phyloP scores from a whole-genome alignment of 176 grass and related monocot species.

The Phoenix dactylifera region DNA sequence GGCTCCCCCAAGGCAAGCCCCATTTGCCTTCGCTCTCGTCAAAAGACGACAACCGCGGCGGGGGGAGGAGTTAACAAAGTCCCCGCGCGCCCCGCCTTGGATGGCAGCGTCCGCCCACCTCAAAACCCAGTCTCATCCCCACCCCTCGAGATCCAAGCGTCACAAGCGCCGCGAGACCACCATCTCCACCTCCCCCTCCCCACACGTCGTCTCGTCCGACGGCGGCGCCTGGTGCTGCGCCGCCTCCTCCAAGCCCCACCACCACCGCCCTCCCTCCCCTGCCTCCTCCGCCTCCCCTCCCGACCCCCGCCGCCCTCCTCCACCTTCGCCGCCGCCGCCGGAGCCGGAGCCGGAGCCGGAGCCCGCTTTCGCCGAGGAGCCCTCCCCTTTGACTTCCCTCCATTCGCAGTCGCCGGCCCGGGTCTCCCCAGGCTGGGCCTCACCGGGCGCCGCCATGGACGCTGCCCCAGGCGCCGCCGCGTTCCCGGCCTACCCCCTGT shows the following conservation, averaged over 20 bases:
- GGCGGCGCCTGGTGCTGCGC: constrained; percentile 49
- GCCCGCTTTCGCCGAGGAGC: too few species aligned
- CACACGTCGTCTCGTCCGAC: constrained; percentile 50
- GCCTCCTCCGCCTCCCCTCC: constrained; percentile 27
- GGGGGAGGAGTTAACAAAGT: background rate
- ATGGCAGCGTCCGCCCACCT: background rate
- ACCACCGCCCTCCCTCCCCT: constrained; percentile 5
- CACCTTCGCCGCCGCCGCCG: constrained; percentile 5
- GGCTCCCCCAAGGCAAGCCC: background rate
- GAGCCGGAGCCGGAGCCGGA: too few species aligned
- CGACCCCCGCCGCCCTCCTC: constrained; percentile 22
- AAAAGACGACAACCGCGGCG: constrained; percentile 20
- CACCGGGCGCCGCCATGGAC: constrained; percentile 23
- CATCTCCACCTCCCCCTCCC: constrained; percentile 10
- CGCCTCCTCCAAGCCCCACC: constrained; percentile 1
- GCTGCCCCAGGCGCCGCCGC: constrained; percentile 5
- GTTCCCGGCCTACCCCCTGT: constrained; percentile 39
- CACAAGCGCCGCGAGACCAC: constrained; percentile 25
- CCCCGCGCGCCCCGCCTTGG: too few species aligned
- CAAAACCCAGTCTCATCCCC: constrained; percentile 2
- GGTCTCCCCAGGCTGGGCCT: background rate
- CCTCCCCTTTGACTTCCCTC: too few species aligned
- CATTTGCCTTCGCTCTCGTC: constrained; percentile 5
- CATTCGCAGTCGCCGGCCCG: too few species aligned
- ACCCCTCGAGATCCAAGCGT: constrained; percentile 36